Conservation (phyloP, 106 monocot species). For the Dactylorhiza incarnata region DNA sequence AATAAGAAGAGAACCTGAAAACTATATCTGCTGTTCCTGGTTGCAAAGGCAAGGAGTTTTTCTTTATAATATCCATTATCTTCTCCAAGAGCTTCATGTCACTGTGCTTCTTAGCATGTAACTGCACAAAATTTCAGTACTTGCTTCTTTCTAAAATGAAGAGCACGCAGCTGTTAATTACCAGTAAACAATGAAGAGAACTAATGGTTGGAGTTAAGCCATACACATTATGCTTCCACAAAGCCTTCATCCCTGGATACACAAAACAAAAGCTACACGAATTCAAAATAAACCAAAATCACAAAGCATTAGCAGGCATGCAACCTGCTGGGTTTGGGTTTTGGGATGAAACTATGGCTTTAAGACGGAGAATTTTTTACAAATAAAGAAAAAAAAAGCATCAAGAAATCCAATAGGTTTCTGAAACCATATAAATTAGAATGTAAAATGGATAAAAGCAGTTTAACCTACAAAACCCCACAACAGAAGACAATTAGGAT, state of each 20-base stretch:
- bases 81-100: constrained; percentile 59
- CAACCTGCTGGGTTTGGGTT: not conserved
- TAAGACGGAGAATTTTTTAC: not conserved
- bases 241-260: constrained; percentile 64
- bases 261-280: constrained; percentile 8
- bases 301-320: not conserved
- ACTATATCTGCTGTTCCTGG: constrained; percentile 93
- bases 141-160: constrained; percentile 5
- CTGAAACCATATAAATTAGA: not conserved
- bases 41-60: constrained; percentile 70
- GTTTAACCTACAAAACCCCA: not conserved
- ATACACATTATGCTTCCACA: constrained; percentile 95
- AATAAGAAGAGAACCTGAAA: constrained; percentile 47
- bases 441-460: not conserved
- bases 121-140: constrained; percentile 30
- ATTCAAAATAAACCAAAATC: constrained; percentile 1
- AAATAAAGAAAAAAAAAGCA: not conserved
- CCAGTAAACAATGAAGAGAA: constrained; percentile 89
- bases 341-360: not conserved
- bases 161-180: constrained; percentile 16
- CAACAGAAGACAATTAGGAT: not conserved
- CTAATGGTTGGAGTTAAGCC: constrained; percentile 78
- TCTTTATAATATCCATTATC: constrained; percentile 52
- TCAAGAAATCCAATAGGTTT: not conserved
- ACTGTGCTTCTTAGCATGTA: constrained; percentile 70